A percentile compares a stretch with the other conserved stretches of the same genome.
These are phyloP conservation scores for Grosmannia penicillata DNA, from an alignment of 2,329 filamentous ascomycete genomes.

Conservation along the genomic window DNA sequence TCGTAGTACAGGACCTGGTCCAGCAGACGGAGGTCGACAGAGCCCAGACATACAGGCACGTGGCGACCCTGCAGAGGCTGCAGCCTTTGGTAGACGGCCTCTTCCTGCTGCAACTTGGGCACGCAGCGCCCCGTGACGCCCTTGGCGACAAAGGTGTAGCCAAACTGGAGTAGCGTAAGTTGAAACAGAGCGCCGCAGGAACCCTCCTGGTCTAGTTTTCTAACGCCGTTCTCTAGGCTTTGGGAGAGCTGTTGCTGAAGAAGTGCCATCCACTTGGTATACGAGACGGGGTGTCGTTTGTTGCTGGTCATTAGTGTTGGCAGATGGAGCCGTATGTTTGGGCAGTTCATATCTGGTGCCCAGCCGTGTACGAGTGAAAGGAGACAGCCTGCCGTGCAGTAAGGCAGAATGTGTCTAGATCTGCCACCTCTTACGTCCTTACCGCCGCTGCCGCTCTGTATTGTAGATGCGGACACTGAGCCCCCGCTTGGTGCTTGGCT, in stretches of 20 bases:
- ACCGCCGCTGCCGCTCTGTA: neutral
- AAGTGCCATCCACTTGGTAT: constrained; percentile 1
- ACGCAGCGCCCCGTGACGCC: constrained; percentile 9
- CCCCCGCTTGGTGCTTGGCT: neutral
- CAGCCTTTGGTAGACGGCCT: constrained; percentile 4
- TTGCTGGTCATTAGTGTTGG: neutral
- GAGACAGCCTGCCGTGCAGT: constrained; percentile 5
- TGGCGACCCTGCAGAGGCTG: constrained; percentile 4
- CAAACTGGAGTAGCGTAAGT: constrained; percentile 22
- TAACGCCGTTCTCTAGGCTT: constrained; percentile 17
- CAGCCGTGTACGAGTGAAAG: constrained; percentile 2
- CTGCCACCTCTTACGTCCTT: neutral
- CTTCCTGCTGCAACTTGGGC: constrained; percentile 4
- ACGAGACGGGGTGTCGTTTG: constrained; percentile 2
- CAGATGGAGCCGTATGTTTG: constrained; percentile 2
- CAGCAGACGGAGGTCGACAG: constrained; percentile 3
- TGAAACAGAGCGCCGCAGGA: constrained; percentile 24
- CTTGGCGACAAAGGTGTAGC: constrained; percentile 29
- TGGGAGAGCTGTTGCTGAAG: constrained; percentile 3
- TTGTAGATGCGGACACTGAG: neutral
- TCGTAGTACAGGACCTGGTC: constrained; percentile 5
- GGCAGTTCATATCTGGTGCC: constrained; percentile 2
- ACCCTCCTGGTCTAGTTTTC: constrained; percentile 15
- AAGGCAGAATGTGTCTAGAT: neutral
- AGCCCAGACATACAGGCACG: constrained; percentile 8